Evolutionary conservation across 2,329 filamentous ascomycete species (phyloP).

Genomic region (Aspergillus japonicus): DNA sequence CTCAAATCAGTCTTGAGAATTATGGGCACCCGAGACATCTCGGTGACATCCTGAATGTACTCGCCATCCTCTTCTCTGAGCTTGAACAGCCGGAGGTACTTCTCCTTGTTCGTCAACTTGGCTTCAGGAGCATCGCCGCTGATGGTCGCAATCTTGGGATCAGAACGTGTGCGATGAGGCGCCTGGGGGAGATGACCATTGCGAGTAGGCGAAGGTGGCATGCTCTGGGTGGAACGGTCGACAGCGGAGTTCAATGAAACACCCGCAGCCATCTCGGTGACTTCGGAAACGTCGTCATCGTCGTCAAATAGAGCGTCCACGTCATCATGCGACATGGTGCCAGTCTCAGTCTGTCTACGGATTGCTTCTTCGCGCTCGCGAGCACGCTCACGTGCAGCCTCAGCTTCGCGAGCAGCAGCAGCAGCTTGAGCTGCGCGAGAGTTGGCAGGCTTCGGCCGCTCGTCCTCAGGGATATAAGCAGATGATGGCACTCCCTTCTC

Average conservation of each 20-base stretch:
- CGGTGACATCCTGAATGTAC: conserved; percentile 95
- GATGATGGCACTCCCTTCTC: conserved; percentile 98
- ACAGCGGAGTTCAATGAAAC: conserved; percentile 70
- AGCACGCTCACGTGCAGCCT: conserved; percentile 75
- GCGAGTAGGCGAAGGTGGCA: conserved; percentile 84
- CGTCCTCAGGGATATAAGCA: conserved; percentile 93
- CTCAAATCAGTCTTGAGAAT: conserved; percentile 96
- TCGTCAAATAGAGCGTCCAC: conserved; percentile 96
- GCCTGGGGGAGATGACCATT: conserved; percentile 65
- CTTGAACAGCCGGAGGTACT: conserved; percentile 86
- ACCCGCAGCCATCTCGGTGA: conserved; percentile 87
- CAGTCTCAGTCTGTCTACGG: conserved; percentile 90
- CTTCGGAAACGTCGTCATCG: conserved; percentile 80
- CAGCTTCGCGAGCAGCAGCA: conserved; percentile 74
- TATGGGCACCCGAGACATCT: conserved; percentile 97
- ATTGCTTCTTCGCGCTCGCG: conserved; percentile 89
- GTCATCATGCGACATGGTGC: conserved; percentile 88
- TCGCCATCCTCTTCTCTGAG: conserved; percentile 90
- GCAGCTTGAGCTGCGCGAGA: conserved; percentile 72
- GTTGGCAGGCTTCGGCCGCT: conserved; percentile 81
- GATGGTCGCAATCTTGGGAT: conserved; percentile 78
- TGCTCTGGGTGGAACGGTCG: conserved; percentile 91
- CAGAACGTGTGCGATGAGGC: conserved; percentile 85
- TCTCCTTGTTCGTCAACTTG: conserved; percentile 89
- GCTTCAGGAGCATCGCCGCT: conserved; percentile 69